Evolutionary conservation across 1,139 yeast species (phyloP).

Genomic region (Candida albicans): DNA sequence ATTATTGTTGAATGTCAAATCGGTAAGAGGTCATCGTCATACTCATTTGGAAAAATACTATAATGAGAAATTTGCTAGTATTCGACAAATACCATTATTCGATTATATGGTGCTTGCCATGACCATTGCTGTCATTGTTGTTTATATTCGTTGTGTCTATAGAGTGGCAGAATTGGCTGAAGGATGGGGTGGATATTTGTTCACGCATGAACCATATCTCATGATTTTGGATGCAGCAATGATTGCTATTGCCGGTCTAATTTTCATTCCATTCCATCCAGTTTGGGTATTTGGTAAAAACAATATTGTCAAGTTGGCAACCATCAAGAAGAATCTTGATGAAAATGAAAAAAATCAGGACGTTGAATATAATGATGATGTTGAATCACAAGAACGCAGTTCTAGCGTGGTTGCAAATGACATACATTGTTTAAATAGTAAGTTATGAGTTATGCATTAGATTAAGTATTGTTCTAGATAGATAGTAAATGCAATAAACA

Average conservation of each 20-base stretch:
- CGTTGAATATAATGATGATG: no score
- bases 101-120: constrained; percentile 49
- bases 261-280: constrained; percentile 60
- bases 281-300: constrained; percentile 49
- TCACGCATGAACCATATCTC: constrained; percentile 67
- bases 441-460: no score
- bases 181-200: constrained; percentile 73
- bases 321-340: constrained; percentile 7
- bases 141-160: constrained; percentile 72
- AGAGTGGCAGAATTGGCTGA: constrained; percentile 74
- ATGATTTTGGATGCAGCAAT: constrained; percentile 73
- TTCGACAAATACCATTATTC: constrained; percentile 42
- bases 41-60: constrained; percentile 27
- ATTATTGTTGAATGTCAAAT: constrained; percentile 23
- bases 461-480: no score
- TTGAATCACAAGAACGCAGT: no score
- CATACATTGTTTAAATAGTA: no score
- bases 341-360: no score
- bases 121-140: constrained; percentile 49
- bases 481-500: no score
- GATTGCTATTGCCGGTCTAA: constrained; percentile 45
- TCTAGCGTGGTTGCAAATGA: no score
- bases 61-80: constrained; percentile 35
- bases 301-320: constrained; percentile 13
- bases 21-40: constrained; percentile 19